Percentiles rank a stretch among this genome's conserved stretches.
Conservation (phyloP, 768 basidiomycete species). For the Phlebiopsis flavidoalba region DNA sequence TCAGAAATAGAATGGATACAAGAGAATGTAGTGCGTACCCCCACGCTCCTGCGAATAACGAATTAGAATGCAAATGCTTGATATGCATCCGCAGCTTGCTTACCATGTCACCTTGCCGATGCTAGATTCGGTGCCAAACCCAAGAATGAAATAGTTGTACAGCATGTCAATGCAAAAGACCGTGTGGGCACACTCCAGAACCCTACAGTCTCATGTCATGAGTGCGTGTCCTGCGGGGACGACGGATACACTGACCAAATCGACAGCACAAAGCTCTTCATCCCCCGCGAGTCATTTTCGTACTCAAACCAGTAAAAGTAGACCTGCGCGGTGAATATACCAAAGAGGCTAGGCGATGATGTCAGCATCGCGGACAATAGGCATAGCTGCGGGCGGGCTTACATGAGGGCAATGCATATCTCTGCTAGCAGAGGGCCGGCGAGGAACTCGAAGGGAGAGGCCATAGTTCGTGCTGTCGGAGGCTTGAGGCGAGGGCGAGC, state of each 20-base stretch:
- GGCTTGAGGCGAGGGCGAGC: too few species aligned
- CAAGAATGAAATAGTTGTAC: not conserved
- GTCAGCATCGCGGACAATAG: not conserved
- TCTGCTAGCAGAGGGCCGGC: not conserved
- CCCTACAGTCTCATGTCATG: not conserved
- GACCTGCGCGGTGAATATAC: not conserved
- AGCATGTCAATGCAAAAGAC: not conserved
- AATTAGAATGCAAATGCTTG: too few species aligned
- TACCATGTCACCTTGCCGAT: too few species aligned
- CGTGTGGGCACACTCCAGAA: not conserved
- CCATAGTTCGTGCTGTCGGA: not conserved
- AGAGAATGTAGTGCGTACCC: not conserved
- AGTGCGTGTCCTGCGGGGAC: not conserved
- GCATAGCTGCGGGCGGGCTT: not conserved
- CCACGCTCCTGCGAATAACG: not conserved
- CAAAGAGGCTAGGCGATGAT: not conserved
- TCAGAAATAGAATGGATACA: too few species aligned
- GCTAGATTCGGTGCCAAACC: too few species aligned
- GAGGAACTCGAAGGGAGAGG: not conserved
- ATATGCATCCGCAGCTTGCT: too few species aligned
- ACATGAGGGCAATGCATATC: constrained; percentile 3
- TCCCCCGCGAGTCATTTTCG: not conserved
- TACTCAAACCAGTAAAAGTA: constrained; percentile 1
- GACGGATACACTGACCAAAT: not conserved
- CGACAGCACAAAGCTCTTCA: not conserved